phyloP scores from a whole-genome alignment of 352 stramenopile species.

The Phytophthora podocarpi region DNA sequence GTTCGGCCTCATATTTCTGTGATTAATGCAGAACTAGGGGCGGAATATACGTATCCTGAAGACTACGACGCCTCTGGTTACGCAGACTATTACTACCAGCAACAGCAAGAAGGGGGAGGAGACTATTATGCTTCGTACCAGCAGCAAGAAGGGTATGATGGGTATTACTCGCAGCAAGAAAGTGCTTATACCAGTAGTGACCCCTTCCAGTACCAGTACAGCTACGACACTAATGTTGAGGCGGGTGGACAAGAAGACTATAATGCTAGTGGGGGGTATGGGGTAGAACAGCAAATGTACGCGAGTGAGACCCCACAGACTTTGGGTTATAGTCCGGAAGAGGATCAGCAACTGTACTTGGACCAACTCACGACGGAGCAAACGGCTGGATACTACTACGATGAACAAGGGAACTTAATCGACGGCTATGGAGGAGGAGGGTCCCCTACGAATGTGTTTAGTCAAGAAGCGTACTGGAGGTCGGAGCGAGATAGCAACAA shows the following conservation, averaged over 20 bases:
- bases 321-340: constrained; percentile 22
- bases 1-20: too few species aligned
- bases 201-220: constrained; percentile 17
- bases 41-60: constrained; percentile 15
- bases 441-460: constrained; percentile 36
- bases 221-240: constrained; percentile 1
- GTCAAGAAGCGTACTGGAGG: constrained; percentile 57
- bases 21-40: not conserved
- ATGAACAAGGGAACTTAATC: constrained; percentile 28
- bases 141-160: constrained; percentile 12
- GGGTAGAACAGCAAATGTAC: not conserved
- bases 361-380: constrained; percentile 29
- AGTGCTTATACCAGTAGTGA: not conserved
- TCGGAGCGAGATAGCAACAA: constrained; percentile 38
- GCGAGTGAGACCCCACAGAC: constrained; percentile 1
- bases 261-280: not conserved
- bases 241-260: too few species aligned
- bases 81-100: constrained; percentile 16
- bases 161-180: constrained; percentile 17
- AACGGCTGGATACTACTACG: constrained; percentile 30
- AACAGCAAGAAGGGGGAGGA: constrained; percentile 4
- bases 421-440: constrained; percentile 18
- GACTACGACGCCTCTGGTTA: constrained; percentile 21
- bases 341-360: constrained; percentile 19
- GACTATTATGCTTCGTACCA: constrained; percentile 7